These are phyloP conservation scores for Immersiella caudata DNA, from an alignment of 495 filamentous ascomycete genomes.

Conservation along the genomic window DNA sequence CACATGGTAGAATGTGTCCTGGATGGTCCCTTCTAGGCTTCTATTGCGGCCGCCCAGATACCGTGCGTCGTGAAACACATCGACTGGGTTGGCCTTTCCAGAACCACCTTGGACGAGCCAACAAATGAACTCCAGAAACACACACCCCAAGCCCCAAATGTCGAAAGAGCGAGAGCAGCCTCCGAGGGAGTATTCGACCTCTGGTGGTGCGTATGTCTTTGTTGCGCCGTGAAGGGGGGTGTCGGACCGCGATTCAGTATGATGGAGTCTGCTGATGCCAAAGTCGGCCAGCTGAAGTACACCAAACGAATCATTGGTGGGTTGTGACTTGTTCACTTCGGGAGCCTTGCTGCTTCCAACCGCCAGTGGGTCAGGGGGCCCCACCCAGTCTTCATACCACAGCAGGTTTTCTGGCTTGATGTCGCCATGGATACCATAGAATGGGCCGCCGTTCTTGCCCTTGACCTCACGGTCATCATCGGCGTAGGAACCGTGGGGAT, in stretches of 20 bases:
- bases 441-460: not conserved
- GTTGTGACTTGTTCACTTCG: too few species aligned
- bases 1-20: conserved; percentile 20
- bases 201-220: conserved; percentile 16
- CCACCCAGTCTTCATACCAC: conserved; percentile 16
- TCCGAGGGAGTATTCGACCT: not conserved
- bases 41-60: not conserved
- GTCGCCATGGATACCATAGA: conserved; percentile 21
- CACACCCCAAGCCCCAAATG: conserved; percentile 21
- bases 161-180: conserved; percentile 17
- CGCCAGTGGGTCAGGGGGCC: not conserved
- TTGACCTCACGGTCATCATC: too few species aligned
- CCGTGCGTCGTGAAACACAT: conserved; percentile 5
- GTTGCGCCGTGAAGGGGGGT: not conserved
- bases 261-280: conserved; percentile 18
- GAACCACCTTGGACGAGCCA: conserved; percentile 15
- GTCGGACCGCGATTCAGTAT: conserved; percentile 12
- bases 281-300: conserved; percentile 23
- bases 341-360: too few species aligned
- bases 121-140: conserved; percentile 21
- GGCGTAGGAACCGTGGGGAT: too few species aligned
- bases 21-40: conserved; percentile 9
- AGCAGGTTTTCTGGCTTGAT: conserved; percentile 23
- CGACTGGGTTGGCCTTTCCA: conserved; percentile 1
- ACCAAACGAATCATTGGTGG: not conserved